Conservation (phyloP, 805 yeast species). For the Kodamaea sagamina region DNA sequence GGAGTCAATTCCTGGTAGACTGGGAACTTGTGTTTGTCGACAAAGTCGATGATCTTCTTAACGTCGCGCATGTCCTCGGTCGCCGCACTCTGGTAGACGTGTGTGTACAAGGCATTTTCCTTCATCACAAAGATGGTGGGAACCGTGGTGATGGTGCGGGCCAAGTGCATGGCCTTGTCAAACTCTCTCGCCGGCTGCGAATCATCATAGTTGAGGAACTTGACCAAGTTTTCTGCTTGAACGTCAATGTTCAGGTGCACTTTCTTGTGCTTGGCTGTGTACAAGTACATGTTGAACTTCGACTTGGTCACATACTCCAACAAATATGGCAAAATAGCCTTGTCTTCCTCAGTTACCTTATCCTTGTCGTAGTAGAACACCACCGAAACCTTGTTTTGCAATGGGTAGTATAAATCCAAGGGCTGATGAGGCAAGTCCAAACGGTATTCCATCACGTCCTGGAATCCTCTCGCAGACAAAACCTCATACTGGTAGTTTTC, state of each 20-base stretch:
- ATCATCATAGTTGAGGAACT: constrained; percentile 46
- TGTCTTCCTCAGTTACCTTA: constrained; percentile 60
- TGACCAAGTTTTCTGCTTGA: constrained; percentile 44
- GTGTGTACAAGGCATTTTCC: constrained; percentile 54
- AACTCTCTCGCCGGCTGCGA: constrained; percentile 34
- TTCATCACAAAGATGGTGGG: constrained; percentile 67
- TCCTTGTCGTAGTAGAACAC: constrained; percentile 55
- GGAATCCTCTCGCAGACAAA: constrained; percentile 30
- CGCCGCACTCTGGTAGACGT: constrained; percentile 59
- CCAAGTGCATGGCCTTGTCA: constrained; percentile 47
- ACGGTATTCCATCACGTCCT: constrained; percentile 32
- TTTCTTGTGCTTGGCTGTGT: constrained; percentile 49
- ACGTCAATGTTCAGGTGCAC: constrained; percentile 39
- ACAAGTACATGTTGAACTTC: constrained; percentile 55
- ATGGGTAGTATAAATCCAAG: constrained; percentile 37
- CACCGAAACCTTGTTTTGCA: constrained; percentile 48
- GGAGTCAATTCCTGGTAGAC: constrained; percentile 54
- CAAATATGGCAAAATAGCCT: constrained; percentile 58
- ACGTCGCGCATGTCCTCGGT: constrained; percentile 62
- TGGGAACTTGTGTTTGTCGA: constrained; percentile 52
- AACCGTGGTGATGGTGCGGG: constrained; percentile 55
- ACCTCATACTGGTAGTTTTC: constrained; percentile 47
- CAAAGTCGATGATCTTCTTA: constrained; percentile 50
- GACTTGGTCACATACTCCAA: constrained; percentile 60
- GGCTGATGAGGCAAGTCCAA: constrained; percentile 34